Conservation (phyloP, 2,329 filamentous ascomycete species). For the Fonsecaea monophora region DNA sequence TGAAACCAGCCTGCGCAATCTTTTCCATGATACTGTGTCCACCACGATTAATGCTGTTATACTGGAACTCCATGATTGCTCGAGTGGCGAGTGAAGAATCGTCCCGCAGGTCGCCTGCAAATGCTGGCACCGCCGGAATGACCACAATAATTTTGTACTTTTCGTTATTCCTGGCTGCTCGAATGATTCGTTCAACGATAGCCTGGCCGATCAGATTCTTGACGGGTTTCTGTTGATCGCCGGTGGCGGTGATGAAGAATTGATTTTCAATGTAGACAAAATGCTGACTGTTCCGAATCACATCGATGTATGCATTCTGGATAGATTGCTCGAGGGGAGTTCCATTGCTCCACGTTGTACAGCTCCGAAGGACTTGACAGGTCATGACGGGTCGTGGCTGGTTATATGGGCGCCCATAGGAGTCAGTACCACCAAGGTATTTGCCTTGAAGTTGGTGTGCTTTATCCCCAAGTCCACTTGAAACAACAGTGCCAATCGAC, state of each 20-base stretch:
- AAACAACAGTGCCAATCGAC: constrained; percentile 48
- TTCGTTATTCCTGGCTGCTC: constrained; percentile 69
- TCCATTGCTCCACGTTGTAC: constrained; percentile 66
- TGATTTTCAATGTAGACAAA: constrained; percentile 84
- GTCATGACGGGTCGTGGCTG: constrained; percentile 35
- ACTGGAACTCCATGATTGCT: constrained; percentile 89
- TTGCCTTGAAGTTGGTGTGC: constrained; percentile 50
- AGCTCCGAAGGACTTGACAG: constrained; percentile 53
- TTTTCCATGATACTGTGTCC: constrained; percentile 79
- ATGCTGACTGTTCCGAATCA: constrained; percentile 71
- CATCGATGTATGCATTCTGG: constrained; percentile 79
- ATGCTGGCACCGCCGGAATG: constrained; percentile 81
- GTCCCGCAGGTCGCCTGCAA: constrained; percentile 77
- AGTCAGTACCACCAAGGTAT: constrained; percentile 33
- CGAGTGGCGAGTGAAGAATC: constrained; percentile 77
- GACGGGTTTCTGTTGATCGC: constrained; percentile 72
- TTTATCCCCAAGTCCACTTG: constrained; percentile 51
- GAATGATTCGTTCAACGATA: constrained; percentile 77
- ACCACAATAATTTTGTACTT: constrained; percentile 77
- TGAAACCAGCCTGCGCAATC: constrained; percentile 68
- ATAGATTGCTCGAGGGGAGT: constrained; percentile 76
- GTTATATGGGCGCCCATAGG: constrained; percentile 33
- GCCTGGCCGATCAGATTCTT: constrained; percentile 79
- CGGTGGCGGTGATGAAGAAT: constrained; percentile 87
- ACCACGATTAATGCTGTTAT: constrained; percentile 77